Conservation (phyloP, 23 red algal species). For the Chondrus crispus region DNA sequence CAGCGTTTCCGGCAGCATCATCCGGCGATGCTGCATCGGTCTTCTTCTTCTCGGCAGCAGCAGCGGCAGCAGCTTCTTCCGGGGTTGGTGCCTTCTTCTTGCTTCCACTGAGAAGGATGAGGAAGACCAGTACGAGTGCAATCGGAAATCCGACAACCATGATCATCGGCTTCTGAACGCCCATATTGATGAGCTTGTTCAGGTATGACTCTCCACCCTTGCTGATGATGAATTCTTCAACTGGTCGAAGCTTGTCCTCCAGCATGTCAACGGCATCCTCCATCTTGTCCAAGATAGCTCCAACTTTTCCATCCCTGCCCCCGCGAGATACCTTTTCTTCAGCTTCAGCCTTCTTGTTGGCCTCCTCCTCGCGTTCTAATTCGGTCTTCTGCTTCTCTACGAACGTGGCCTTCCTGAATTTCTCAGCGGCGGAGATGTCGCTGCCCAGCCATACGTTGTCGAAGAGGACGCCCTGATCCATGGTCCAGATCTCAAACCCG, state of each 20-base stretch:
- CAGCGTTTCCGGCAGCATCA: not conserved
- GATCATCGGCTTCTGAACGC: constrained; percentile 70
- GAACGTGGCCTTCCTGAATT: constrained; percentile 69
- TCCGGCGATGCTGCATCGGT: constrained; percentile 51
- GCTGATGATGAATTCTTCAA: constrained; percentile 24
- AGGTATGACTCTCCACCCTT: constrained; percentile 59
- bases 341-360: constrained; percentile 27
- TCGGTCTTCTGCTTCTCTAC: constrained; percentile 66
- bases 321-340: not conserved
- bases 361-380: constrained; percentile 50
- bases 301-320: not conserved
- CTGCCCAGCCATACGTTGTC: constrained; percentile 89
- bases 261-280: constrained; percentile 15
- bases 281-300: constrained; percentile 27
- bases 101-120: constrained; percentile 17
- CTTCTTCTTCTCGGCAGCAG: constrained; percentile 56
- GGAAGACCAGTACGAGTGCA: constrained; percentile 42
- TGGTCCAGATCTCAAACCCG: constrained; percentile 95
- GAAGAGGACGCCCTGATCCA: constrained; percentile 96
- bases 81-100: not conserved
- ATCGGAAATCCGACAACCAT: constrained; percentile 48
- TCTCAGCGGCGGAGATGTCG: constrained; percentile 47
- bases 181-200: constrained; percentile 66
- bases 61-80: not conserved
- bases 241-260: constrained; percentile 38